A percentile compares a stretch with the other conserved stretches of the same genome.
Evolutionary conservation across 176 grass and related monocot genomes (phyloP).

Genomic region (maize (Zea mays)): Zm-B73-REFERENCE-NAM-5.0 NC_050097.1:202991001-202991500

Average conservation of each 20-base stretch:
- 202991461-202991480: too few species aligned
- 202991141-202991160: conserved; percentile 67
- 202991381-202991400: too few species aligned
- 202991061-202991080: conserved; percentile 10
- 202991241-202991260: conserved; percentile 92
- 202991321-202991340: conserved; percentile 38
- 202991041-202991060: background rate
- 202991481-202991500: too few species aligned
- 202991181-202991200: conserved; percentile 84
- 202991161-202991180: conserved; percentile 97
- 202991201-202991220: conserved; percentile 76
- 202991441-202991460: too few species aligned
- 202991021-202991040: conserved; percentile 7
- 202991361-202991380: too few species aligned
- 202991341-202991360: too few species aligned
- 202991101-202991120: conserved; percentile 18
- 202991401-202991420: too few species aligned
- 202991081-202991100: background rate
- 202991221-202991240: conserved; percentile 74
- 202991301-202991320: conserved; percentile 6
- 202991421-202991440: too few species aligned
- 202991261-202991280: conserved; percentile 60
- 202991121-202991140: conserved; percentile 53
- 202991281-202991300: conserved; percentile 66
- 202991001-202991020: conserved; percentile 28